Evolutionary conservation across 179 eudicot genomes (phyloP).

Genomic region (Silene noctiflora): DNA sequence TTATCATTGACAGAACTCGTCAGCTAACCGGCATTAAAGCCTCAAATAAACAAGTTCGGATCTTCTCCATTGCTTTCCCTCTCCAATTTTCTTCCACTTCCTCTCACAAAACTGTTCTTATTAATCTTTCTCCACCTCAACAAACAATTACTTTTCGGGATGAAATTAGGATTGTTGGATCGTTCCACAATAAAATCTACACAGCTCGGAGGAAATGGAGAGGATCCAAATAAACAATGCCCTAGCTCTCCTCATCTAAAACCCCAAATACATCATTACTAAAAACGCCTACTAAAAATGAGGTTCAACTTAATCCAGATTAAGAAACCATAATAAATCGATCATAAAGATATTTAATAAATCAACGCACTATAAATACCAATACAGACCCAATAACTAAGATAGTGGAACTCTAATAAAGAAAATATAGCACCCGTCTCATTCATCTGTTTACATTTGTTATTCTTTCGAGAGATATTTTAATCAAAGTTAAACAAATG

Average conservation of each 20-base stretch:
- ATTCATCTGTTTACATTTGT: too few species aligned
- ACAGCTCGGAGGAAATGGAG: too few species aligned
- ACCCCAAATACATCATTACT: neutral
- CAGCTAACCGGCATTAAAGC: neutral
- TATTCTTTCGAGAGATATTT: too few species aligned
- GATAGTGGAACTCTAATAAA: neutral
- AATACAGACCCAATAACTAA: neutral
- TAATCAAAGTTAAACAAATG: too few species aligned
- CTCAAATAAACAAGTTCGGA: too few species aligned
- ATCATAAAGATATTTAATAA: neutral
- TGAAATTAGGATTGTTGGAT: too few species aligned
- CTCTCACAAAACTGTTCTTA: too few species aligned
- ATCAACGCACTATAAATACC: neutral
- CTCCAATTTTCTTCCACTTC: too few species aligned
- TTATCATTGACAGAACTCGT: conserved; percentile 3
- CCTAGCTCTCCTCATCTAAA: neutral
- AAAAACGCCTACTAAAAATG: neutral
- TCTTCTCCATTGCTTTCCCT: too few species aligned
- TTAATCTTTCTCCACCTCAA: too few species aligned
- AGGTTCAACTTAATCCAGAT: neutral
- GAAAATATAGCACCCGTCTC: neutral
- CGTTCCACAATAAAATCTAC: too few species aligned
- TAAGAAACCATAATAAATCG: conserved; percentile 8
- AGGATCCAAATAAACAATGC: conserved; percentile 1
- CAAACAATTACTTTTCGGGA: too few species aligned